A percentile compares a stretch with the other conserved stretches of the same genome.
Evolutionary conservation across 179 eudicot genomes (phyloP).

Genomic region (Corrigiola litoralis): DNA sequence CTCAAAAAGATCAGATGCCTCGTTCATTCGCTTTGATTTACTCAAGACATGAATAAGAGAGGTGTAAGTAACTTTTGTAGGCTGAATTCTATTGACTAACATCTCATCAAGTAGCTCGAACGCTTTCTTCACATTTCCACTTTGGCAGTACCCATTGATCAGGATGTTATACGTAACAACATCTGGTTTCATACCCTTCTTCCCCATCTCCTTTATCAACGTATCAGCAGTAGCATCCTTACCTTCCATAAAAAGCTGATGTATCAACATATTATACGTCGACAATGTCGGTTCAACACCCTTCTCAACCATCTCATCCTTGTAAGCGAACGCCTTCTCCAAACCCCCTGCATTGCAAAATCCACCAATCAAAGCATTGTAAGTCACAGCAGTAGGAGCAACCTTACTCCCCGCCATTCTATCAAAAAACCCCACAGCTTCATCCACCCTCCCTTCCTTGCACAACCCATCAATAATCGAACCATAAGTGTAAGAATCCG

Average conservation of each 20-base stretch:
- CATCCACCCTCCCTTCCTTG: slow-evolving; percentile 48
- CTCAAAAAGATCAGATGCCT: slow-evolving; percentile 56
- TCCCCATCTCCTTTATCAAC: slow-evolving; percentile 61
- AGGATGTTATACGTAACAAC: slow-evolving; percentile 60
- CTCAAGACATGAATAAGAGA: slow-evolving; percentile 61
- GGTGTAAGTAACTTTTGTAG: slow-evolving; percentile 66
- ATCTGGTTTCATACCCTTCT: slow-evolving; percentile 44
- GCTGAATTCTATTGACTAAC: slow-evolving; percentile 50
- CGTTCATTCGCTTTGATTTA: slow-evolving; percentile 51
- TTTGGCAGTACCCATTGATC: slow-evolving; percentile 63
- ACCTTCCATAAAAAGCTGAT: slow-evolving; percentile 57
- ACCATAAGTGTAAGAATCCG: slow-evolving; percentile 58
- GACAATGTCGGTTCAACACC: slow-evolving; percentile 52
- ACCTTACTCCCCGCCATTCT: slow-evolving; percentile 45
- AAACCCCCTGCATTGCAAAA: slow-evolving; percentile 59
- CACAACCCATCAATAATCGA: slow-evolving; percentile 52
- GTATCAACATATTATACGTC: slow-evolving; percentile 65
- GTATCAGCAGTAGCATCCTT: slow-evolving; percentile 41
- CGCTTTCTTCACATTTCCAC: slow-evolving; percentile 53
- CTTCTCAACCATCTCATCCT: slow-evolving; percentile 57
- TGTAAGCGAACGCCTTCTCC: slow-evolving; percentile 45
- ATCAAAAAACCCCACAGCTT: slow-evolving; percentile 37
- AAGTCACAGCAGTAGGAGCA: slow-evolving; percentile 47
- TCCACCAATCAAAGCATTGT: slow-evolving; percentile 60
- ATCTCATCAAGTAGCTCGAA: slow-evolving; percentile 57